Base-by-base conservation (phyloP, 208 protist genomes). In the Herpetomonas tarakana region DNA sequence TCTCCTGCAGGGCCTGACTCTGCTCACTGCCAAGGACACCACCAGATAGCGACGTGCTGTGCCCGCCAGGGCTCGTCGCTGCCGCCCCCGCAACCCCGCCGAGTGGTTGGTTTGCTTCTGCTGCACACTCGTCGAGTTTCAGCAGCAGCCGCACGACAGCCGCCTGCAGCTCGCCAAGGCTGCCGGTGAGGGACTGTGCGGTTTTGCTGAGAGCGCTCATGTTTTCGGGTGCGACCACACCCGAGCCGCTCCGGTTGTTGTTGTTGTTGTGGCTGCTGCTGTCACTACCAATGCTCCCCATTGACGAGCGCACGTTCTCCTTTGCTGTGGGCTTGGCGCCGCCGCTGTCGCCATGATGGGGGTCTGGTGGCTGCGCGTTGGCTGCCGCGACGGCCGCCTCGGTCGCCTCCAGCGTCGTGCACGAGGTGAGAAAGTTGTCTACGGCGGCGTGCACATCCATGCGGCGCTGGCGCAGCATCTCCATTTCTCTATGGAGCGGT, bases 401-500 rank as follows among this genome's bases (percentile, higher is more conserved):
- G 2, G 21, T 16, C 22, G 52, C 39, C 7, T 14, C 45, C n/a
- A 58, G 45, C 56, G 21, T 55, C 3, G 52, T 60, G 27, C 55
- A 46, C 24, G 45, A 3, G 35, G 55, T 30, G 26, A 70, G 14
- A 59, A 93, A 93, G 16, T 68, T 38, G 12, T 72, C 24, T 19
- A 93, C 39, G 24, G 71, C 57, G 14, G 76, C 30, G 1, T 58
- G 25, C 2, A 90, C 68, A 46, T 59, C 68, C 6, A 71, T n/a
- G 19, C 82, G 65, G 25, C 70, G 71, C 63, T 78, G 58, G 28
- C 59, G 61, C 22, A 91, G 50, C 3, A 55, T n/a, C 16, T 78
- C 71, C 62, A 86, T 90, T 65, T 74, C 83, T 38, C 71, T 46
- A 0, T 54, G 65, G 41, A 78, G 79, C 18, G 80, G 76, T 31